Evolutionary conservation across 2,329 filamentous ascomycete genomes (phyloP), one percentile per base, ranked within the genome.

Genomic region (Exserohilum rostratum): DNA sequence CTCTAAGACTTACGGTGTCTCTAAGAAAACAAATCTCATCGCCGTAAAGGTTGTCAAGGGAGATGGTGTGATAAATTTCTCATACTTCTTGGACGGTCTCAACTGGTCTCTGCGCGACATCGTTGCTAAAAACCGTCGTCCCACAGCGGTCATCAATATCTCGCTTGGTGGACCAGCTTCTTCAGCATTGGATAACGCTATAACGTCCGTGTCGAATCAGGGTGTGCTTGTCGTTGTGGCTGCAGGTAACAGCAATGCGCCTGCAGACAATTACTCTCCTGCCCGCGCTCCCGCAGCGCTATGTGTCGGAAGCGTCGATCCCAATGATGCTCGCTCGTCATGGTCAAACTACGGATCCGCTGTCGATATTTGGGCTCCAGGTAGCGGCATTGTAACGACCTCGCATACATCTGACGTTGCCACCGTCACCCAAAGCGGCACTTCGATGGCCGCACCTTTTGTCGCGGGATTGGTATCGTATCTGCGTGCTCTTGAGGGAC

Each of bases 391-490:
- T 30, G 64, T 77, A 0, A 82, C 78, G 57, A 75, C 84, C 12
- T 84, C 78, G 40, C 66, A 68, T 48, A 75, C 70, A 29, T 81
- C 74, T 13, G 77, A 82, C 22, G 80, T 48, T 7, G 64, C 64
- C 1, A 67, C 60, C 69, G 74, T 73, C 45, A 78, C 67, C 31
- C 78, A 85, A 62, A 81, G 78, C 12, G 86, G 86, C 30, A 88
- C 86, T 5, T 85, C 81, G 31, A 87, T 87, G 85, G 86, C 88
- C 22, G 82, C 82, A 11, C 88, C 88, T 1, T 87, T 90, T 69
- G 81, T 90, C 49, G 82, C 85, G 43, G 88, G 88, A 43, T 78
- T 90, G 3, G 86, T 85, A 12, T 87, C 86, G 25, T 90, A 90
- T 74, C 76, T 90, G 29, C 86, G 90, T 77, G 74, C 74, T n/a